Base-by-base conservation (phyloP, 2,329 filamentous ascomycete species). In the Pseudocercospora cruenta region DNA sequence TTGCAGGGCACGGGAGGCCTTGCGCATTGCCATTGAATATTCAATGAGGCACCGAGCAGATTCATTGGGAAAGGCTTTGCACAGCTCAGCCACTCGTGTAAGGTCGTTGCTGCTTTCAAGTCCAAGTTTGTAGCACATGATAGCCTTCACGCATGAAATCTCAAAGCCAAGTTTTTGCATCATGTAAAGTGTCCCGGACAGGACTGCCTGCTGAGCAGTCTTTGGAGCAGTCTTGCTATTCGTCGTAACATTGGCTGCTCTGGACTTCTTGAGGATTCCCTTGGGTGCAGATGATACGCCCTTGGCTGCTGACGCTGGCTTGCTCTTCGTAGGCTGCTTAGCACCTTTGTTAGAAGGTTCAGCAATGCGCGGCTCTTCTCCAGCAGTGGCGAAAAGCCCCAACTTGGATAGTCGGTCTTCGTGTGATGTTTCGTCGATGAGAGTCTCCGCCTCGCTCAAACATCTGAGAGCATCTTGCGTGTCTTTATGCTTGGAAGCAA, bases 1-100 rank as follows among this genome's bases (percentile, higher is more conserved):
- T 57, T 86, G 82, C 8, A 91, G 86, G n/a, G 86, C 87, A 65
- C 26, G 49, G 9, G 31, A 43, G 26, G 65, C 62, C 45, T 69
- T 55, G 54, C 47, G 54, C 68, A 70, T 69, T 14, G 64, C 49
- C 5, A 43, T 26, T 24, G 61, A 26, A 36, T 70, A 65, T 28
- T 68, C 61, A 12, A 70, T 21, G 26, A 47, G 63, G 1, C 64
- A 63, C 24, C 58, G 61, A n/a, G 24, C 39, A 51, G 64, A 64
- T 12, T 55, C 62, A 26, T 58, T 67, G 21, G 60, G 57, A 31
- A 64, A 58, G 21, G 49, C 31, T 33, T 62, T 45, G 36, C 54
- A 53, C 3, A 60, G 31, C 12, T 69, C 66, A 14, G 58, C 33
- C 2, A 63, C 28, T 49, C 49, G 45, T 9, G 26, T 39, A 16